Percentiles rank a stretch among this genome's conserved stretches.
These are phyloP conservation scores for Beauveria rudraprayagi DNA, from an alignment of 2,329 filamentous ascomycete species.

Conservation along the genomic window DNA sequence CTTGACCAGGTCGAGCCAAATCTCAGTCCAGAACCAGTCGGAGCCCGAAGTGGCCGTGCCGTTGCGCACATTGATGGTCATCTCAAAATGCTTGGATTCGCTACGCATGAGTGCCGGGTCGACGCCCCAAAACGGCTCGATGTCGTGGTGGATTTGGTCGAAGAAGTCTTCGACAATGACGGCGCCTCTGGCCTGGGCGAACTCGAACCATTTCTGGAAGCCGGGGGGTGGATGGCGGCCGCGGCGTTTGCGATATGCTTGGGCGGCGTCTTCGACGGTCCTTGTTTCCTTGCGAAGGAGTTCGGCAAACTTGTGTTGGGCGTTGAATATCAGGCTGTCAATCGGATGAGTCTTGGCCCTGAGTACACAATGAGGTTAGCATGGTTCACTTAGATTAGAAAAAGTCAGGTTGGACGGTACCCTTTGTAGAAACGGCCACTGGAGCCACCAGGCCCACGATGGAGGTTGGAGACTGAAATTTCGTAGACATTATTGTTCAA, in stretches of 20 bases:
- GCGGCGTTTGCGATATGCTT: conserved; percentile 48
- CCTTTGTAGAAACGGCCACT: conserved; percentile 8
- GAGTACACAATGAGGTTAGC: background rate
- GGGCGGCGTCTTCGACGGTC: conserved; percentile 45
- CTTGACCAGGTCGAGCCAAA: conserved; percentile 47
- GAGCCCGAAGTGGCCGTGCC: conserved; percentile 42
- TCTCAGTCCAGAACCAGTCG: conserved; percentile 51
- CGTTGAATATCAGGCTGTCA: conserved; percentile 41
- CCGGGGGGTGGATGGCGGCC: conserved; percentile 56
- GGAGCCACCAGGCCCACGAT: background rate
- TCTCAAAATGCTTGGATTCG: conserved; percentile 47
- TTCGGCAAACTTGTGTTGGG: conserved; percentile 31
- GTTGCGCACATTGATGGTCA: conserved; percentile 52
- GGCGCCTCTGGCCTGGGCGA: conserved; percentile 43
- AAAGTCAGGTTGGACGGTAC: background rate
- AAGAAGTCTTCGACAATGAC: conserved; percentile 57
- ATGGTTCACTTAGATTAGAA: too few species aligned
- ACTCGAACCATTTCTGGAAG: conserved; percentile 53
- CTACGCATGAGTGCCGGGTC: conserved; percentile 39
- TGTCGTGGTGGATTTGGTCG: conserved; percentile 54
- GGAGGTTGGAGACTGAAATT: background rate
- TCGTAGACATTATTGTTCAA: conserved; percentile 18
- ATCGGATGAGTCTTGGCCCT: conserved; percentile 37
- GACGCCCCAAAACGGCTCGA: conserved; percentile 50
- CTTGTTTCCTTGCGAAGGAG: conserved; percentile 37